Conservation (phyloP, 208 protist genomes). For the Trypanosoma platydactyli region DNA sequence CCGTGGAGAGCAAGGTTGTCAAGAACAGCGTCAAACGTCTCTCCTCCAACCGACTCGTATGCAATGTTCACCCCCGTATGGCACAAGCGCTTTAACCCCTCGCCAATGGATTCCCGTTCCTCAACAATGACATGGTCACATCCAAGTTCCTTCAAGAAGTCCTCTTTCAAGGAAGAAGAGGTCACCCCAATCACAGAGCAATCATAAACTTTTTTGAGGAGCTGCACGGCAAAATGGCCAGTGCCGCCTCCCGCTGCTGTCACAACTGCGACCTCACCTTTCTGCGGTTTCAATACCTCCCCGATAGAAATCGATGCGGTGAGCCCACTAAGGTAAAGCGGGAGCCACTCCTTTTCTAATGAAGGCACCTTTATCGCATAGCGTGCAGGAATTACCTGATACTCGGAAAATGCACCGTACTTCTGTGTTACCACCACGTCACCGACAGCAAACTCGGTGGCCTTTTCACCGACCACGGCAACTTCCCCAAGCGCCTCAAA, state of each 20-base stretch:
- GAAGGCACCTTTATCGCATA: conserved; percentile 38
- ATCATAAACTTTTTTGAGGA: conserved; percentile 79
- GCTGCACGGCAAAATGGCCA: conserved; percentile 89
- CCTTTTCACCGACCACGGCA: conserved; percentile 44
- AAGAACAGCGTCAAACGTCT: conserved; percentile 67
- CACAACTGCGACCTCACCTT: conserved; percentile 78
- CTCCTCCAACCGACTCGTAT: conserved; percentile 92
- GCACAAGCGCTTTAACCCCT: conserved; percentile 38
- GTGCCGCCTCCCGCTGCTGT: conserved; percentile 90
- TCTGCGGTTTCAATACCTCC: conserved; percentile 63
- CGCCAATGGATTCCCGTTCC: conserved; percentile 50
- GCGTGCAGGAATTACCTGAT: conserved; percentile 34
- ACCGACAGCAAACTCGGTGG: conserved; percentile 47
- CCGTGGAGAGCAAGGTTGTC: conserved; percentile 64
- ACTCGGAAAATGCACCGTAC: conserved; percentile 84
- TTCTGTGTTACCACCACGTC: conserved; percentile 68
- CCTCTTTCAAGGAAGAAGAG: conserved; percentile 71
- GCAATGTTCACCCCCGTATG: conserved; percentile 83
- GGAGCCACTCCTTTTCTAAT: conserved; percentile 53
- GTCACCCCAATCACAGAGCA: conserved; percentile 88
- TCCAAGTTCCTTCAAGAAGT: conserved; percentile 69
- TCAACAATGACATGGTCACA: conserved; percentile 87
- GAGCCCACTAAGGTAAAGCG: conserved; percentile 79
- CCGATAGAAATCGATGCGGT: conserved; percentile 88
- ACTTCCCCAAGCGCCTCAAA: conserved; percentile 87